A percentile compares a stretch with the other conserved stretches of the same genome.
Evolutionary conservation across 768 basidiomycete species (phyloP).

Genomic region (Exsudoporus frostii): DNA sequence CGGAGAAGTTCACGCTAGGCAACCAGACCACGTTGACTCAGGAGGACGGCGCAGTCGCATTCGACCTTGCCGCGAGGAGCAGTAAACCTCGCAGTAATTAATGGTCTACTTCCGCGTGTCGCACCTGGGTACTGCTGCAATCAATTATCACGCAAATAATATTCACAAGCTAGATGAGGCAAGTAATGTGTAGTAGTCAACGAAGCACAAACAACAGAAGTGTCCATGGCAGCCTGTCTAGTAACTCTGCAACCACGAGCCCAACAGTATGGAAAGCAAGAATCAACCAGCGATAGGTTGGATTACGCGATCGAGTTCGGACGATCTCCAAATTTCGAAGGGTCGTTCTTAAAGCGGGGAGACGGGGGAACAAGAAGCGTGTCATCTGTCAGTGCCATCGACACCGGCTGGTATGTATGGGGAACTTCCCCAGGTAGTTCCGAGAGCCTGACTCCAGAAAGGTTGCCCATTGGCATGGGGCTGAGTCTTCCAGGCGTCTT

Average conservation of each 20-base stretch:
- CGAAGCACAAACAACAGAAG: conserved; percentile 1
- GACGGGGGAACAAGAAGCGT: conserved; percentile 54
- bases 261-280: neutral
- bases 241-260: conserved; percentile 1
- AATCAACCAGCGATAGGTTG: neutral
- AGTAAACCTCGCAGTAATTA: conserved; percentile 26
- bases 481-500: conserved; percentile 45
- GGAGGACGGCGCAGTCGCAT: conserved; percentile 31
- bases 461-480: conserved; percentile 55
- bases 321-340: conserved; percentile 32
- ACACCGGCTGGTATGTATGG: conserved; percentile 72
- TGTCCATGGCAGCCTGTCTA: conserved; percentile 3
- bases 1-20: conserved; percentile 27
- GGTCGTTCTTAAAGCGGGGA: conserved; percentile 49
- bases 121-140: neutral
- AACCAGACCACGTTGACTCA: conserved; percentile 15
- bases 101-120: conserved; percentile 6
- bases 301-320: conserved; percentile 42
- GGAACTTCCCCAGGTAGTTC: conserved; percentile 38
- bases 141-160: neutral
- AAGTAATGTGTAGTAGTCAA: neutral
- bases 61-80: conserved; percentile 28
- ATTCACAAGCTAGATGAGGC: conserved; percentile 10
- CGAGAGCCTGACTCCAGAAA: conserved; percentile 26
- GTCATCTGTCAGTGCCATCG: conserved; percentile 45